phyloP scores from a whole-genome alignment of 2,329 filamentous ascomycete species.

The Alternaria infectoria region DNA sequence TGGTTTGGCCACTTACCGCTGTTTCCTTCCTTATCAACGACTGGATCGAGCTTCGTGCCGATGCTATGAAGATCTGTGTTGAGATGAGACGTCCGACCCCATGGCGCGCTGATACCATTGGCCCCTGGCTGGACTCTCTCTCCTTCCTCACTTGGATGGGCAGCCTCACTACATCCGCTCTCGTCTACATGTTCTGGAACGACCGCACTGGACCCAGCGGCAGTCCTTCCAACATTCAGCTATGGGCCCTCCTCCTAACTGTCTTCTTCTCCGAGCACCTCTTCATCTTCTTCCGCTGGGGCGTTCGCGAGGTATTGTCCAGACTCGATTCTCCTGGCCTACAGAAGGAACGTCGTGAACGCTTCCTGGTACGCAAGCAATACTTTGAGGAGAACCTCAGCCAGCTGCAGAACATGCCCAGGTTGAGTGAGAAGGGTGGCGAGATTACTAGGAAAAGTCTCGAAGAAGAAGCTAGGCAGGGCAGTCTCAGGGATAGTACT shows the following conservation, averaged over 20 bases:
- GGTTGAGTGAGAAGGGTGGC: conserved; percentile 52
- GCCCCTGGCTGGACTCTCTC: conserved; percentile 85
- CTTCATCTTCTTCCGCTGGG: conserved; percentile 79
- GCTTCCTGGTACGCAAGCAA: conserved; percentile 79
- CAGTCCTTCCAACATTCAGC: conserved; percentile 72
- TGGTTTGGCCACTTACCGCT: conserved; percentile 92
- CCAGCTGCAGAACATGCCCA: conserved; percentile 55
- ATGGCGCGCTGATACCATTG: conserved; percentile 90
- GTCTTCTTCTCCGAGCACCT: conserved; percentile 89
- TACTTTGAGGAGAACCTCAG: conserved; percentile 77
- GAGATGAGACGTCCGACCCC: conserved; percentile 89
- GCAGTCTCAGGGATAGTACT: conserved; percentile 50
- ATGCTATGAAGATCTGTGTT: conserved; percentile 91
- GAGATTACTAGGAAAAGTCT: conserved; percentile 70
- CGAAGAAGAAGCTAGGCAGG: conserved; percentile 62
- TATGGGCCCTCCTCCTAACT: conserved; percentile 79
- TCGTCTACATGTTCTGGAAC: conserved; percentile 87
- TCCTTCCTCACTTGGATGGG: conserved; percentile 94
- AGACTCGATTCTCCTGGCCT: conserved; percentile 86
- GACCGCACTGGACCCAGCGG: conserved; percentile 70
- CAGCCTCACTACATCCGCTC: conserved; percentile 82
- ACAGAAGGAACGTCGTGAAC: conserved; percentile 82
- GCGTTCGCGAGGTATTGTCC: conserved; percentile 73
- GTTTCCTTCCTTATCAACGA: conserved; percentile 92
- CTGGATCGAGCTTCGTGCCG: conserved; percentile 91